These are phyloP conservation scores for Zygoascus flipseniorum DNA, from an alignment of 805 yeast species.

Conservation along the genomic window DNA sequence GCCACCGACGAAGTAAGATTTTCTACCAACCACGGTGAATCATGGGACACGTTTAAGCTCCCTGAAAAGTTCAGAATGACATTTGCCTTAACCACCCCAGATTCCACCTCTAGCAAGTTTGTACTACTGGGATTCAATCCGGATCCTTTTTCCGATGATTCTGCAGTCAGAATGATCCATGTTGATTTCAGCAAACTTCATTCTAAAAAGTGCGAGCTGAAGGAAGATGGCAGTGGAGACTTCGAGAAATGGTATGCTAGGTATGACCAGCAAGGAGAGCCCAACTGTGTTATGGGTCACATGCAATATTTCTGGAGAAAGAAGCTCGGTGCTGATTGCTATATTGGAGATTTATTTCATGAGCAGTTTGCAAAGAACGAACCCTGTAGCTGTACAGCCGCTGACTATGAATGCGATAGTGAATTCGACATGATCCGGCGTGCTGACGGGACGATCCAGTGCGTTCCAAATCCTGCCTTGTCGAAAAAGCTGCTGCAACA, in stretches of 20 bases:
- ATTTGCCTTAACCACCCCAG: slow-evolving; percentile 49
- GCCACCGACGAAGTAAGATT: slow-evolving; percentile 36
- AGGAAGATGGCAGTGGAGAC: slow-evolving; percentile 40
- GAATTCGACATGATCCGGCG: slow-evolving; percentile 27
- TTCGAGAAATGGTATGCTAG: slow-evolving; percentile 60
- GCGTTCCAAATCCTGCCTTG: slow-evolving; percentile 36
- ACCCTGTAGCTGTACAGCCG: slow-evolving; percentile 53
- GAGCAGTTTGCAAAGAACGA: slow-evolving; percentile 38
- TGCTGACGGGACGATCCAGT: slow-evolving; percentile 22
- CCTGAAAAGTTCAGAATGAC: slow-evolving; percentile 36
- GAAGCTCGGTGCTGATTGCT: slow-evolving; percentile 56
- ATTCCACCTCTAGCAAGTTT: slow-evolving; percentile 59
- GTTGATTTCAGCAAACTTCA: slow-evolving; percentile 39
- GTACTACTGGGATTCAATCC: slow-evolving; percentile 36
- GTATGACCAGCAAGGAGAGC: slow-evolving; percentile 22
- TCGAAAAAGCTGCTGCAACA: slow-evolving; percentile 21
- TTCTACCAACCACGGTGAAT: slow-evolving; percentile 65
- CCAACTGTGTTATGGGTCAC: slow-evolving; percentile 59
- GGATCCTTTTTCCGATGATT: slow-evolving; percentile 5
- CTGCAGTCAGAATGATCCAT: slow-evolving; percentile 41
- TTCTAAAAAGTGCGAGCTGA: slow-evolving; percentile 17
- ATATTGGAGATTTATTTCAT: slow-evolving; percentile 34
- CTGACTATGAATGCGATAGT: slow-evolving; percentile 69
- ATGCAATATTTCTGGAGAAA: slow-evolving; percentile 56
- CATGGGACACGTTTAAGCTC: slow-evolving; percentile 50